Evolutionary conservation across 116 monocot genomes (phyloP), one percentile per base, ranked within the genome.

Genomic region (Papilionanthe hybrid): DNA sequence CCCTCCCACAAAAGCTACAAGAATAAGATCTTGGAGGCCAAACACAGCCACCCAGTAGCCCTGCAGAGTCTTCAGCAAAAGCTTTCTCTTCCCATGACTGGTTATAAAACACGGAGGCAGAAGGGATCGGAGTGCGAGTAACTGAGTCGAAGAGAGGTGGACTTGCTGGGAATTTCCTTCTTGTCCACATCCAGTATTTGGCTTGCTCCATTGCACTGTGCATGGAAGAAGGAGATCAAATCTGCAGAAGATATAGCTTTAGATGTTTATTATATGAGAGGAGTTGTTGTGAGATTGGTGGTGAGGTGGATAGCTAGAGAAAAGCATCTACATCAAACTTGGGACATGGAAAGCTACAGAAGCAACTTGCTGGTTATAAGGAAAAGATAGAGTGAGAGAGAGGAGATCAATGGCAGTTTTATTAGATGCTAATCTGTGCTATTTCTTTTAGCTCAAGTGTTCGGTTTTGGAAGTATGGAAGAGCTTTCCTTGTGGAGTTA

Each of bases 1-100:
- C 81, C 20, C 85, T 18, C 13, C 81, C 42, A 30, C 85, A 85
- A 29, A 85, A 85, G 78, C 85, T 85, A 66, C 85, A 85, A 20
- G 80, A n/a, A 71, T 85, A 85, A 12, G 85, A 85, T 50, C 85
- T 85, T 18, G 85, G 85, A 77, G 85, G 85, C 85, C 85, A 85
- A 30, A 80, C 50, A 71, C 81, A 85, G 68, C 81, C 81, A 10
- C 85, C 85, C 25, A 81, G 50, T 22, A 77, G 80, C 4, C 84
- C 84, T 5, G 80, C 80, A 1, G 77, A 77, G 73, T 85, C 85
- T 55, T 85, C 85, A 10, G 81, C 81, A 42, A 85, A 85, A 57
- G 81, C 81, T 53, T 76, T 82, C 81, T 91, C 91, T 30, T 91
- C 91, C 91, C 89, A 91, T 8, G 91, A 89, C 17, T 89, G 81